Evolutionary conservation across 805 yeast species (phyloP), one percentile per base, ranked within the genome.

Genomic region (Sugiyamaella lignohabitans): DNA sequence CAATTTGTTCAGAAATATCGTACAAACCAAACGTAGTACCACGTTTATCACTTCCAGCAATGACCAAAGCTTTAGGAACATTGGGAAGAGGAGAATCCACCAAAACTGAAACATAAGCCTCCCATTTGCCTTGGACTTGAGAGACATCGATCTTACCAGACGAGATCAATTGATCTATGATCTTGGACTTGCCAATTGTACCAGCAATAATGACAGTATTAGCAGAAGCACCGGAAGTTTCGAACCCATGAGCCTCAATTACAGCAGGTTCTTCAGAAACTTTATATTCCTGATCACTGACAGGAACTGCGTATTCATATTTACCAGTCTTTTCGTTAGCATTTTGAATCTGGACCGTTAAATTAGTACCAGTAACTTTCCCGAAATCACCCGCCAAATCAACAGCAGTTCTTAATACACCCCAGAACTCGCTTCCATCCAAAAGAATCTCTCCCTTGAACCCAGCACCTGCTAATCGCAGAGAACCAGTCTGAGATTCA

Each of bases 361-460:
- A 36, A 5, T 40, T 14, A 5, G 8, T 34, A 2, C 44, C 50
- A 2, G 54, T 42, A 22, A 51, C 54, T 32, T 38, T 37, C 5
- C 24, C 50, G 29, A 51, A 51, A 42, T 51, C 54, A 16, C 20
- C 40, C 6, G 36, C 47, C 40, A 51, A 23, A 38, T 51, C 54
- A 16, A 24, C 34, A 18, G 50, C 52, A 16, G 54, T 51, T 16
- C 54, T 48, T 11, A 51, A 5, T 8, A 51, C 54, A 5, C 49
- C 51, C 54, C 53, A 50, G 17, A 38, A 27, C 20, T 50, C 53
- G 17, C 35, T 23, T 5, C 53, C 53, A 38, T 48, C 52, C 14
- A 50, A 39, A 30, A 50, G 24, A 14, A 50, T 38, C 51, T 68
- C 47, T 11, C 23, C 23, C 10, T 17, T 5, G 3, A n/a, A 14